Conservation (phyloP, 352 stramenopile genomes). For the Phytopythium vexans region DNA sequence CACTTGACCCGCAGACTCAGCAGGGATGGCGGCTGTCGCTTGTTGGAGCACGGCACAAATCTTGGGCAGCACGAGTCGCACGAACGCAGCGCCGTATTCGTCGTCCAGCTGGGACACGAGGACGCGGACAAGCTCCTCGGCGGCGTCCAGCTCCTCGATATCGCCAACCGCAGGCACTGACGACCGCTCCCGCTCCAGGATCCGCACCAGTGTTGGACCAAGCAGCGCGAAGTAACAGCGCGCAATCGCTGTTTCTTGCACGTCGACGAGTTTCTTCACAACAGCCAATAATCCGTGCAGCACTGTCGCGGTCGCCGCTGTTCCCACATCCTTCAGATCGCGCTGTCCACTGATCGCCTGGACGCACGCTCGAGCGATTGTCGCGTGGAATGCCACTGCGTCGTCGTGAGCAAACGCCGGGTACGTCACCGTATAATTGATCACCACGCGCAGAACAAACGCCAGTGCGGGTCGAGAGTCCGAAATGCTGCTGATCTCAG, state of each 20-base stretch:
- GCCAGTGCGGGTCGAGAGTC: conserved; percentile 4
- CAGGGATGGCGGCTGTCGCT: conserved; percentile 5
- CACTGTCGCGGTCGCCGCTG: conserved; percentile 18
- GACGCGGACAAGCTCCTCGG: conserved; percentile 45
- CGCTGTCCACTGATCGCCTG: conserved; percentile 14
- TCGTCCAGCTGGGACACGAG: conserved; percentile 49
- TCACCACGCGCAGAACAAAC: conserved; percentile 37
- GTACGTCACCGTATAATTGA: conserved; percentile 32
- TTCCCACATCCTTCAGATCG: conserved; percentile 6
- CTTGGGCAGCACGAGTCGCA: conserved; percentile 56
- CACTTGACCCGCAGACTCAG: conserved; percentile 17
- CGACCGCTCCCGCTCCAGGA: conserved; percentile 17
- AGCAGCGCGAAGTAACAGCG: conserved; percentile 47
- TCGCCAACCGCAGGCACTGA: conserved; percentile 10
- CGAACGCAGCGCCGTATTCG: conserved; percentile 38
- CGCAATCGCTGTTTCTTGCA: conserved; percentile 24
- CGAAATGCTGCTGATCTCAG: conserved; percentile 20
- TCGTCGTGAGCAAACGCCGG: conserved; percentile 24
- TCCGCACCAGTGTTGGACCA: conserved; percentile 30
- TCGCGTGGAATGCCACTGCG: conserved; percentile 35
- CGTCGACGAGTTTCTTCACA: conserved; percentile 43
- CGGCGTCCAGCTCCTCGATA: conserved; percentile 34
- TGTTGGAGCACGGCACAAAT: conserved; percentile 34
- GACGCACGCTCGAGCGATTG: conserved; percentile 15
- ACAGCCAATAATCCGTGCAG: conserved; percentile 32